These are phyloP conservation scores for Cercospora zeina DNA, from an alignment of 2,329 filamentous ascomycete genomes.

Conservation along the genomic window DNA sequence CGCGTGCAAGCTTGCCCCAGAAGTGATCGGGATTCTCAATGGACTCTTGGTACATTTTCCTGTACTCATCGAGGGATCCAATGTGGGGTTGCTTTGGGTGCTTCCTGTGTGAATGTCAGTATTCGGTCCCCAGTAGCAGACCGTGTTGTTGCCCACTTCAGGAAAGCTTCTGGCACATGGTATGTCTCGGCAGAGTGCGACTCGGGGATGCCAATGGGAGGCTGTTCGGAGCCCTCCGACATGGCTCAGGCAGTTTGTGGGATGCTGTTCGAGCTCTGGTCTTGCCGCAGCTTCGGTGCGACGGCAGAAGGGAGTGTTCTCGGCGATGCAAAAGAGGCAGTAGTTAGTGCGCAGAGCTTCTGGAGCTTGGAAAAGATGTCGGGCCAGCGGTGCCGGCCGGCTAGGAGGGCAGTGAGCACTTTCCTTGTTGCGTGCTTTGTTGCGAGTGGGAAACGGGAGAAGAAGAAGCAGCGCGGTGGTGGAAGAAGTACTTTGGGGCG, in stretches of 20 bases:
- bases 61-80: constrained; percentile 61
- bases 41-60: constrained; percentile 72
- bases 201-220: constrained; percentile 32
- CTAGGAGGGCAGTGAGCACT: constrained; percentile 16
- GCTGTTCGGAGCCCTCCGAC: constrained; percentile 30
- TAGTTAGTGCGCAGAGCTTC: constrained; percentile 3
- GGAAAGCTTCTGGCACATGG: constrained; percentile 41
- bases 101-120: constrained; percentile 48
- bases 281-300: constrained; percentile 13
- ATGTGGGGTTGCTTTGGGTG: constrained; percentile 63
- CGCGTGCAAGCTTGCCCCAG: constrained; percentile 82
- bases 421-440: constrained; percentile 6
- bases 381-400: constrained; percentile 21
- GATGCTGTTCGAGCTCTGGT: constrained; percentile 4
- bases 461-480: constrained; percentile 1
- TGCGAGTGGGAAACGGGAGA: neutral
- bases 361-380: constrained; percentile 16
- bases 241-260: constrained; percentile 19
- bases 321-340: neutral
- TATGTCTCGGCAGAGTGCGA: constrained; percentile 35
- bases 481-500: constrained; percentile 3
- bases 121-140: neutral
- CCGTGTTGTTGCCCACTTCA: constrained; percentile 38
- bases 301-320: neutral
- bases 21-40: constrained; percentile 87